phyloP scores from a whole-genome alignment of 495 filamentous ascomycete genomes.

The Neurospora sp. region DNA sequence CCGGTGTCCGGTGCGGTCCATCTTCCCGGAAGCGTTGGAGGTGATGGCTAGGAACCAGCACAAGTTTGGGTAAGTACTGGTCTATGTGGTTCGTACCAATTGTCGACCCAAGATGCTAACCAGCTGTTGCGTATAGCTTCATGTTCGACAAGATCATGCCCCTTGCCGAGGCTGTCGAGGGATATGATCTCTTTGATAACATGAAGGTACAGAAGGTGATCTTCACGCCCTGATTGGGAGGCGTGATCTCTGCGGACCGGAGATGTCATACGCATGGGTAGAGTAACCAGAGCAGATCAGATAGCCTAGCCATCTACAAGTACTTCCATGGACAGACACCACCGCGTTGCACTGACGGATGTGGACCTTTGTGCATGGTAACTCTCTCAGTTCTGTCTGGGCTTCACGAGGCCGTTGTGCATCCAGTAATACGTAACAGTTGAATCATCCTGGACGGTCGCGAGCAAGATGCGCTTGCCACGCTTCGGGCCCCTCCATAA shows the following conservation, averaged over 20 bases:
- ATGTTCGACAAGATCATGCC: slow-evolving; percentile 95
- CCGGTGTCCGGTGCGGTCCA: slow-evolving; percentile 79
- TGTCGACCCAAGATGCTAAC: neutral
- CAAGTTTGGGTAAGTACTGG: slow-evolving; percentile 55
- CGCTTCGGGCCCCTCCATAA: slow-evolving; percentile 35
- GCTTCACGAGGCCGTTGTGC: slow-evolving; percentile 92
- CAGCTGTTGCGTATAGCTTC: slow-evolving; percentile 47
- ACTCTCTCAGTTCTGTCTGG: slow-evolving; percentile 68
- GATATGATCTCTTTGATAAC: slow-evolving; percentile 83
- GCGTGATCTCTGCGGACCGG: neutral
- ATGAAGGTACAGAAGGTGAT: slow-evolving; percentile 89
- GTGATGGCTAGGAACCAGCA: slow-evolving; percentile 76
- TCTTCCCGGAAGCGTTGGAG: slow-evolving; percentile 69
- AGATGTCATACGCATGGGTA: neutral
- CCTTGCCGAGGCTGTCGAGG: slow-evolving; percentile 70
- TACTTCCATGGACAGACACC: neutral
- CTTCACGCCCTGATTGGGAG: slow-evolving; percentile 31
- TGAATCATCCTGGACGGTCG: slow-evolving; percentile 78
- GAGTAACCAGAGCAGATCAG: neutral
- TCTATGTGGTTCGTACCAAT: neutral
- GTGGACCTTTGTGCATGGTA: neutral
- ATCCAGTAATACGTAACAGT: slow-evolving; percentile 93
- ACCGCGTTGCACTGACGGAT: neutral
- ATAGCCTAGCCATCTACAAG: neutral
- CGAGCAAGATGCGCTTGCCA: slow-evolving; percentile 68